These are phyloP conservation scores for Globisporangium spiculum DNA, from an alignment of 352 stramenopile species.

Conservation along the genomic window DNA sequence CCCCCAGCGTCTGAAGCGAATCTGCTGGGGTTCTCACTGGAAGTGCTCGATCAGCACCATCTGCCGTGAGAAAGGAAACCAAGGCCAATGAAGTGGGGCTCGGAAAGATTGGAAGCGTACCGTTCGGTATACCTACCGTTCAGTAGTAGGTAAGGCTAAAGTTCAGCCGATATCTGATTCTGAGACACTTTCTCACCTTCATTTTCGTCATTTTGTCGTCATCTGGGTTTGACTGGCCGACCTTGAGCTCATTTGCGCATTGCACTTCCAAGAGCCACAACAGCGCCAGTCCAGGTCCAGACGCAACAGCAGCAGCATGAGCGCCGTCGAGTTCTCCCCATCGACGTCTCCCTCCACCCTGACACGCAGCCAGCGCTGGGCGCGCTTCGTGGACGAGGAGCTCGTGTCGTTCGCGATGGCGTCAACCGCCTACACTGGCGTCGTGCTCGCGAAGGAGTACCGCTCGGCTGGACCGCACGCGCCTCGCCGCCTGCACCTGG, in stretches of 20 bases:
- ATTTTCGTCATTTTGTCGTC: too few species aligned
- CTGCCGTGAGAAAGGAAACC: background rate
- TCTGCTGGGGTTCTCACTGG: background rate
- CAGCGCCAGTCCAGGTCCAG: too few species aligned
- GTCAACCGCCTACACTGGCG: slow-evolving; percentile 26
- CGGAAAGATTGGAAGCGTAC: too few species aligned
- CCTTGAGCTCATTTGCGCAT: too few species aligned
- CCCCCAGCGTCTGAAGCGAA: background rate
- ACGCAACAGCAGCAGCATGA: background rate
- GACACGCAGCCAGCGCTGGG: slow-evolving; percentile 31
- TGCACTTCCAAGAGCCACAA: too few species aligned
- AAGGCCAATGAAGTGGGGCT: too few species aligned
- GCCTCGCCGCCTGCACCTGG: slow-evolving; percentile 26
- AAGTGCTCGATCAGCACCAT: background rate
- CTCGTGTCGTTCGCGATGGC: slow-evolving; percentile 28
- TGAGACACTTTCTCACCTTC: background rate
- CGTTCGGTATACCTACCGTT: too few species aligned
- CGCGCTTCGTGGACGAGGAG: slow-evolving; percentile 51
- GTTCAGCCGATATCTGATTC: background rate
- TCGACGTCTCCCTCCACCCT: slow-evolving; percentile 1
- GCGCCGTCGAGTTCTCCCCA: background rate
- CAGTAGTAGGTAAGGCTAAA: too few species aligned
- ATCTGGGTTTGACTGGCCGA: too few species aligned
- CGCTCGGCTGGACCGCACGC: background rate
- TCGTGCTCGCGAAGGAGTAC: slow-evolving; percentile 35